Evolutionary conservation across 176 grass and related monocot species (phyloP).

Genomic region (Lolium rigidum): DNA sequence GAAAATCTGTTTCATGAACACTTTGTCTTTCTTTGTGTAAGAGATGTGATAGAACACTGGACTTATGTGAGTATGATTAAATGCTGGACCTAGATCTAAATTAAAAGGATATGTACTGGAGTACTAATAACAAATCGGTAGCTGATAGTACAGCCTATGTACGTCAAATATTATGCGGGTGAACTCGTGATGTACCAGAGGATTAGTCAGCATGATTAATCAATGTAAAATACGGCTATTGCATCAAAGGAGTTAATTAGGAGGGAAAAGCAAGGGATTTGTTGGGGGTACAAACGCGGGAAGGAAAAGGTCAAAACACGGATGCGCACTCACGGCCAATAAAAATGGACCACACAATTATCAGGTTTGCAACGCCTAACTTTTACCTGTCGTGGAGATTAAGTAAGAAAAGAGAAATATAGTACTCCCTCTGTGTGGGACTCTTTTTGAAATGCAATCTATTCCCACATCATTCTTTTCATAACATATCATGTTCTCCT

Average conservation of each 20-base stretch:
- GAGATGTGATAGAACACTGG: not conserved
- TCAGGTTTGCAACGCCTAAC: too few relatives aligned
- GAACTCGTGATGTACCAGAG: not conserved
- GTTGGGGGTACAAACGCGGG: not conserved
- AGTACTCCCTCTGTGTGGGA: too few relatives aligned
- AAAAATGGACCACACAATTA: too few relatives aligned
- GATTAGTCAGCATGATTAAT: not conserved
- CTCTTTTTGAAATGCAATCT: too few relatives aligned
- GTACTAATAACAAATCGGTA: not conserved
- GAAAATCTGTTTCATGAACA: not conserved
- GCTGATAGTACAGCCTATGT: not conserved
- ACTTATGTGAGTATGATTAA: not conserved
- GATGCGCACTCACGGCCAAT: not conserved
- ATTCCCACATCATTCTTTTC: too few relatives aligned
- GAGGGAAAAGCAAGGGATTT: not conserved
- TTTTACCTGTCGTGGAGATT: too few relatives aligned
- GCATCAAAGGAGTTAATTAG: not conserved
- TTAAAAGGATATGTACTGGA: not conserved
- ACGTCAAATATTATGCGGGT: not conserved
- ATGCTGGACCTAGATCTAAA: not conserved
- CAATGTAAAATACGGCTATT: not conserved
- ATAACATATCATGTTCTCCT: not conserved
- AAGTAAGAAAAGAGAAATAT: too few relatives aligned
- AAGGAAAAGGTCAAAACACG: constrained; percentile 9
- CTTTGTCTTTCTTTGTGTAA: not conserved